phyloP scores from a whole-genome alignment of 441 rosid genomes.

The Corymbia calophylla region DNA sequence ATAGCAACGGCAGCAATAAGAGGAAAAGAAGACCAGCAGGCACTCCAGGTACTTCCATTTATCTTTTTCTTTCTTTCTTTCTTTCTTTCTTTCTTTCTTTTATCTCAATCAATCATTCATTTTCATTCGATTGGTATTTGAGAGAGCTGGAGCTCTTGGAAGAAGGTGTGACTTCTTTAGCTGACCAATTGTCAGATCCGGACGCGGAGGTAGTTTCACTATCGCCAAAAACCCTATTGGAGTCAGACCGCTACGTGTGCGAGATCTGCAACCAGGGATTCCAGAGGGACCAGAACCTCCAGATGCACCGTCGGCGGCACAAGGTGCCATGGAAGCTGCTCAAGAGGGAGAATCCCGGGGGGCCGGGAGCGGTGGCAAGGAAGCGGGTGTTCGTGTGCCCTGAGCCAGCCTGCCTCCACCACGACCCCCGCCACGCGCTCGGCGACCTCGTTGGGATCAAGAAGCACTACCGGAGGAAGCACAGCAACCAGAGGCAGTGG shows the following conservation, averaged over 20 bases:
- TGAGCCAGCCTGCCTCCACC: background rate
- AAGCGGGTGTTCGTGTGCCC: conserved; percentile 4
- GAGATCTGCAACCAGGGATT: conserved; percentile 18
- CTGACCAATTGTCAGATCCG: conserved; percentile 1
- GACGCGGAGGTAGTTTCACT: conserved; percentile 14
- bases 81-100: background rate
- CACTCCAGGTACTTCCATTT: conserved; percentile 2
- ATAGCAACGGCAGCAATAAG: background rate
- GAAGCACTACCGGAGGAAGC: conserved; percentile 3
- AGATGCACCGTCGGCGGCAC: conserved; percentile 12
- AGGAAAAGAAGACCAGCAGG: conserved; percentile 9
- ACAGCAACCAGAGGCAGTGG: conserved; percentile 2
- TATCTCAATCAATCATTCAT: background rate
- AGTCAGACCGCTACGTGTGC: conserved; percentile 13
- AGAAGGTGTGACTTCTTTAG: background rate
- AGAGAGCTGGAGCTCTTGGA: background rate
- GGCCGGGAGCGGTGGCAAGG: background rate
- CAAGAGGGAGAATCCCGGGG: background rate
- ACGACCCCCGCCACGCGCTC: background rate
- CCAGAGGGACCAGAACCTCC: conserved; percentile 16
- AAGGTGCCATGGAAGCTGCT: conserved; percentile 1
- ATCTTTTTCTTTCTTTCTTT: background rate
- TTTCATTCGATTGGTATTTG: background rate
- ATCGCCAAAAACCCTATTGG: conserved; percentile 11
- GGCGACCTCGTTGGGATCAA: conserved; percentile 1